phyloP scores from a whole-genome alignment of 2,329 filamentous ascomycete species.

The Clonostachys byssicola region DNA sequence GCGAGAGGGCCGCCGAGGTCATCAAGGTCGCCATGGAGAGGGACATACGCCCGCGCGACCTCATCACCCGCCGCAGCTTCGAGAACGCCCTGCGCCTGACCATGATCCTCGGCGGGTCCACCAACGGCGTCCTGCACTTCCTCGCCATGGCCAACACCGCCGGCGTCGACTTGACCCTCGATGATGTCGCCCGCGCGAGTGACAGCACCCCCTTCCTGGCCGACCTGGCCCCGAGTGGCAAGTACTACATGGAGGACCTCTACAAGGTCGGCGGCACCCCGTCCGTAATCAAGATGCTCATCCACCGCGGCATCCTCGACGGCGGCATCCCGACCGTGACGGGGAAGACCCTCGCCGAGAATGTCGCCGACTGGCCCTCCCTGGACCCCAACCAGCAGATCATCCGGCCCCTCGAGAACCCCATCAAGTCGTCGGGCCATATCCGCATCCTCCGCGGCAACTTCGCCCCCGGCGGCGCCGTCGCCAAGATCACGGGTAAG shows the following conservation, averaged over 20 bases:
- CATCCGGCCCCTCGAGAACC: constrained; percentile 72
- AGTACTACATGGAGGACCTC: constrained; percentile 84
- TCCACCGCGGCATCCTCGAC: constrained; percentile 71
- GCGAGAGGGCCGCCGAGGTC: constrained; percentile 72
- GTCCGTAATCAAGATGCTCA: constrained; percentile 79
- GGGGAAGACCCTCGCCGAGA: constrained; percentile 77
- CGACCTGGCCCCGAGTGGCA: constrained; percentile 78
- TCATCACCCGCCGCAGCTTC: constrained; percentile 76
- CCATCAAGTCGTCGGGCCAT: constrained; percentile 81
- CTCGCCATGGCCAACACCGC: constrained; percentile 88
- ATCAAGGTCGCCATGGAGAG: constrained; percentile 78
- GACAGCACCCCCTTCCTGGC: constrained; percentile 84
- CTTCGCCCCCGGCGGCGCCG: constrained; percentile 81
- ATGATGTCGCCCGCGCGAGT: constrained; percentile 78
- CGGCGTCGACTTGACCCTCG: constrained; percentile 69
- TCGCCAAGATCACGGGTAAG: constrained; percentile 96
- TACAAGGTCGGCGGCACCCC: constrained; percentile 84
- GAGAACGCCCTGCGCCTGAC: constrained; percentile 88
- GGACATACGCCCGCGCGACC: constrained; percentile 75
- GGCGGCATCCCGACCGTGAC: constrained; percentile 79
- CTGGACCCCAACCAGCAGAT: constrained; percentile 77
- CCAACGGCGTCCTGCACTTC: constrained; percentile 85
- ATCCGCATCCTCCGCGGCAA: constrained; percentile 86
- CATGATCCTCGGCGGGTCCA: constrained; percentile 87
- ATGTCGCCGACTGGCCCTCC: constrained; percentile 72